Conservation (phyloP, 345 rosid species). For the Alliaria petiolata region DNA sequence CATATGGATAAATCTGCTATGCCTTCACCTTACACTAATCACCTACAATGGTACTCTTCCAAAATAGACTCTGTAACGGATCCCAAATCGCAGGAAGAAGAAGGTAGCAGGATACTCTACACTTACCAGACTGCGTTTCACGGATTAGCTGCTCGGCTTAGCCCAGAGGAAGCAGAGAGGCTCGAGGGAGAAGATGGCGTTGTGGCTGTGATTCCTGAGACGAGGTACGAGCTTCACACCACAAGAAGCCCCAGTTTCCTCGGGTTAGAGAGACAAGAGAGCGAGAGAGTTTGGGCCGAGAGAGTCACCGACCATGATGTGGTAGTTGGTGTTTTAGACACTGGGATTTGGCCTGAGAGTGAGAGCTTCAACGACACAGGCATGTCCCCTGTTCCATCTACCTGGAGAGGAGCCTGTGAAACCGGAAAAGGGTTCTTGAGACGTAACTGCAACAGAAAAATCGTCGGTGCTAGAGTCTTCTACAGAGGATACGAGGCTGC, state of each 20-base stretch:
- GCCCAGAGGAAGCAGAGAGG: slow-evolving; percentile 50
- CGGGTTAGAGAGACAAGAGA: slow-evolving; percentile 49
- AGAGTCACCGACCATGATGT: slow-evolving; percentile 58
- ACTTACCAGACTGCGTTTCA: slow-evolving; percentile 57
- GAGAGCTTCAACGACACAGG: slow-evolving; percentile 61
- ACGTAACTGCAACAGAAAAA: slow-evolving; percentile 56
- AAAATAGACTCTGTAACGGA: slow-evolving; percentile 47
- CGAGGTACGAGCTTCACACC: slow-evolving; percentile 60
- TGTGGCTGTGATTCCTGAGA: slow-evolving; percentile 52
- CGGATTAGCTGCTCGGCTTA: slow-evolving; percentile 62
- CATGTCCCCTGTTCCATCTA: slow-evolving; percentile 51
- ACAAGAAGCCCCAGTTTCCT: slow-evolving; percentile 75
- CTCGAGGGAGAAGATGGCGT: slow-evolving; percentile 56
- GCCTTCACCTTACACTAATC: slow-evolving; percentile 56
- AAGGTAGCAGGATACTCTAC: slow-evolving; percentile 58
- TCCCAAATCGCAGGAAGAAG: slow-evolving; percentile 31
- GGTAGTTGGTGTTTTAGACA: slow-evolving; percentile 68
- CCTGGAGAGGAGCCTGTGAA: slow-evolving; percentile 72
- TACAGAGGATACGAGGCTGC: slow-evolving; percentile 63
- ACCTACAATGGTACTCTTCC: slow-evolving; percentile 76
- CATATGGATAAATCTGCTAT: slow-evolving; percentile 84
- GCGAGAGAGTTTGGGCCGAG: slow-evolving; percentile 46
- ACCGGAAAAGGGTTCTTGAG: slow-evolving; percentile 49
- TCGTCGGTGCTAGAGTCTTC: slow-evolving; percentile 71
- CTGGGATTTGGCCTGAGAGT: slow-evolving; percentile 84